These are phyloP conservation scores for Diaporthe citri DNA, from an alignment of 2,329 filamentous ascomycete genomes.

Conservation along the genomic window DNA sequence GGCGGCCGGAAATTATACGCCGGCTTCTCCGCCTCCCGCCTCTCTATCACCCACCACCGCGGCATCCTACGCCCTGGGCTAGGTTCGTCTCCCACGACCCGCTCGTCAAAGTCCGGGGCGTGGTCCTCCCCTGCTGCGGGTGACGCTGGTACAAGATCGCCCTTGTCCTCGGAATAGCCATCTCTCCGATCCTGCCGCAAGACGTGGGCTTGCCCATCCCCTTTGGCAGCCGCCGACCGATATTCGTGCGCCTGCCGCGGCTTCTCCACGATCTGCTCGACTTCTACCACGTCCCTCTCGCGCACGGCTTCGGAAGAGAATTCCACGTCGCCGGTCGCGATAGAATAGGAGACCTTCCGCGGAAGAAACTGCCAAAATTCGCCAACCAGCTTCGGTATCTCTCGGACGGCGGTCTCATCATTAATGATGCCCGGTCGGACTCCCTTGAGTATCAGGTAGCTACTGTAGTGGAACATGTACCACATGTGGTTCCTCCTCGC, in stretches of 20 bases:
- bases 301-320: slow-evolving; percentile 37
- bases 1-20: slow-evolving; percentile 34
- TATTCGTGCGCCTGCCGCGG: background rate
- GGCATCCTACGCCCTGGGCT: too few species aligned
- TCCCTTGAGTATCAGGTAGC: slow-evolving; percentile 43
- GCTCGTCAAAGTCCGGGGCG: background rate
- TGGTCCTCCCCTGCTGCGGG: background rate
- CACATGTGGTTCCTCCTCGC: slow-evolving; percentile 49
- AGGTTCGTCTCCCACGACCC: background rate
- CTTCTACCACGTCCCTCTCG: slow-evolving; percentile 12
- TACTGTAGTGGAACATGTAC: slow-evolving; percentile 49
- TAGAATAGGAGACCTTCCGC: slow-evolving; percentile 51
- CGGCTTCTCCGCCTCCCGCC: slow-evolving; percentile 39
- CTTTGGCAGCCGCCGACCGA: background rate
- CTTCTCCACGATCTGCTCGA: background rate
- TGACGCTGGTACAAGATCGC: too few species aligned
- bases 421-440: slow-evolving; percentile 36
- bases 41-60: background rate
- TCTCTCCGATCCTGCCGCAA: background rate
- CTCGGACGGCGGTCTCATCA: slow-evolving; percentile 41
- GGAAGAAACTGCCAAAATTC: slow-evolving; percentile 63
- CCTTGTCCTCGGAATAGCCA: background rate
- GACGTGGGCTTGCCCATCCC: background rate
- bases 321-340: slow-evolving; percentile 53
- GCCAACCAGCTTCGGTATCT: slow-evolving; percentile 58